Evolutionary conservation across 2,329 filamentous ascomycete genomes (phyloP).

Genomic region (Aspergillus melleus): DNA sequence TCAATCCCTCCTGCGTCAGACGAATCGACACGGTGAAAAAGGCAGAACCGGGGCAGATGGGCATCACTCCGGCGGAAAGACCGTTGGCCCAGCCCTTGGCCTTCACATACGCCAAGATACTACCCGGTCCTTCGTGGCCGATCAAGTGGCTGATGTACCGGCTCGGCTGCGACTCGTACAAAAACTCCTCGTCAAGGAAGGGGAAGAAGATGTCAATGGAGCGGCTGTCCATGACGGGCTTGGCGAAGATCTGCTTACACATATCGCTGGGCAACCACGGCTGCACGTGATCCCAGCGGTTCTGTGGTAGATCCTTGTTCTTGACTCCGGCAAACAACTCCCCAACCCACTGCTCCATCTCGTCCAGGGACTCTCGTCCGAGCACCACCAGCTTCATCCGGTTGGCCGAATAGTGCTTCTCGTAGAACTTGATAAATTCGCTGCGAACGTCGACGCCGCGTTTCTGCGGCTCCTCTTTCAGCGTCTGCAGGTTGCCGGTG

Average conservation of each 20-base stretch:
- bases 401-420: conserved; percentile 87
- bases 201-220: conserved; percentile 79
- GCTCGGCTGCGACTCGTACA: conserved; percentile 78
- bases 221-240: conserved; percentile 85
- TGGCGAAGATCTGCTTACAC: conserved; percentile 75
- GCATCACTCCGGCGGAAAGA: conserved; percentile 73
- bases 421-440: conserved; percentile 91
- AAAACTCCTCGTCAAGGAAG: conserved; percentile 77
- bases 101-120: conserved; percentile 87
- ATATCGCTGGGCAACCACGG: conserved; percentile 63
- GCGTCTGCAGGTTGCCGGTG: conserved; percentile 81
- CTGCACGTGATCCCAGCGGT: conserved; percentile 65
- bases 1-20: conserved; percentile 80
- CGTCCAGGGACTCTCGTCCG: conserved; percentile 77
- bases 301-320: conserved; percentile 74
- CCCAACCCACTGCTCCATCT: conserved; percentile 78
- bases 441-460: conserved; percentile 80
- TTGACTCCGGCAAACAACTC: conserved; percentile 79
- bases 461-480: conserved; percentile 78
- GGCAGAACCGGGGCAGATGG: conserved; percentile 76
- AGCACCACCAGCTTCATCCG: conserved; percentile 89
- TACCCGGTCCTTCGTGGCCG: conserved; percentile 89
- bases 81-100: conserved; percentile 86
- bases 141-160: conserved; percentile 86
- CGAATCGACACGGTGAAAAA: conserved; percentile 78